A percentile compares a stretch with the other conserved stretches of the same genome.
phyloP scores from a whole-genome alignment of 441 rosid genomes.

The Sinapis alba region DNA sequence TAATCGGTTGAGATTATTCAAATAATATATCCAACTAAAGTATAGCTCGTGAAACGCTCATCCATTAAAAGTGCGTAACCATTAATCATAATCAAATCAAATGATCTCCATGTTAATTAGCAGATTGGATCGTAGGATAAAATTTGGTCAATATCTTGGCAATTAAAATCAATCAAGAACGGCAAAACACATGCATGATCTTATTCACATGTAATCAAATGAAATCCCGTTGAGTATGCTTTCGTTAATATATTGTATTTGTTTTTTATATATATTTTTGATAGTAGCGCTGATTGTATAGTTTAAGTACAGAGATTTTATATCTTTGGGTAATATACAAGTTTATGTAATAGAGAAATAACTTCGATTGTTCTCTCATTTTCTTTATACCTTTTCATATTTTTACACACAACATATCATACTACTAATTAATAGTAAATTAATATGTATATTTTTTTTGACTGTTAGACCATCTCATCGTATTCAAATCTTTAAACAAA shows the following conservation, averaged over 20 bases:
- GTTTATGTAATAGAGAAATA: too few relatives aligned
- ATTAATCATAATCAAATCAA: not conserved
- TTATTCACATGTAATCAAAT: not conserved
- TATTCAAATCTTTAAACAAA: too few relatives aligned
- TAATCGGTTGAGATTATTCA: not conserved
- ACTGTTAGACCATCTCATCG: too few relatives aligned
- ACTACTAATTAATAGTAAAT: too few relatives aligned
- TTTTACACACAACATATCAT: too few relatives aligned
- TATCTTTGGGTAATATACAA: too few relatives aligned
- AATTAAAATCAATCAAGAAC: not conserved
- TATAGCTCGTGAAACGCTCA: not conserved
- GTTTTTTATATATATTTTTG: too few relatives aligned
- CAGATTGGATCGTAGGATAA: not conserved
- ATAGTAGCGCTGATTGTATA: too few relatives aligned
- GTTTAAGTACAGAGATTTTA: too few relatives aligned
- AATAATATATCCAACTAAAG: not conserved
- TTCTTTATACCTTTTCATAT: too few relatives aligned
- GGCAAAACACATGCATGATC: not conserved
- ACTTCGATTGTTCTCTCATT: too few relatives aligned
- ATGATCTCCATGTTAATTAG: not conserved
- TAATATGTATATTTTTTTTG: too few relatives aligned
- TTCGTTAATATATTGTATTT: not conserved
- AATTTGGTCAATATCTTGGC: not conserved
- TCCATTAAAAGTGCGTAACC: not conserved
- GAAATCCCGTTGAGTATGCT: not conserved